A percentile compares a stretch with the other conserved stretches of the same genome.
These are phyloP conservation scores for Polychaeton citri DNA, from an alignment of 2,329 filamentous ascomycete genomes.

Conservation along the genomic window DNA sequence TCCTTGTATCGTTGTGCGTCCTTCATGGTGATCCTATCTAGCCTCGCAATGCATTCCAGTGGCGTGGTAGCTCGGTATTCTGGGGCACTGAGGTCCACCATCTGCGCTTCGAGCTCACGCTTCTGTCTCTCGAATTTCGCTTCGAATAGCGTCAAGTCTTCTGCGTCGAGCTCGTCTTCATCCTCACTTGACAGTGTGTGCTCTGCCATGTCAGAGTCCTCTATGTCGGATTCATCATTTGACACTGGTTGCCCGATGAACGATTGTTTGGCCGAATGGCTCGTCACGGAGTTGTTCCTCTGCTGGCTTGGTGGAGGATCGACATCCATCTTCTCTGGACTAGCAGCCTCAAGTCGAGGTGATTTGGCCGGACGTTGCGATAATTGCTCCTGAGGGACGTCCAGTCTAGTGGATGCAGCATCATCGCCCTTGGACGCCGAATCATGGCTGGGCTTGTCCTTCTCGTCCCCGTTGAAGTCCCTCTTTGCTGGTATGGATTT, in stretches of 20 bases:
- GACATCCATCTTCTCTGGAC: conserved; percentile 14
- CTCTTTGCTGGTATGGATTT: conserved; percentile 29
- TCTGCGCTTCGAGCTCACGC: conserved; percentile 28
- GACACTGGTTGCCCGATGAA: conserved; percentile 17
- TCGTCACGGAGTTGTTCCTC: background rate
- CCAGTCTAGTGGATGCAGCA: background rate
- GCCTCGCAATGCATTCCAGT: conserved; percentile 28
- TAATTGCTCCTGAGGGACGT: background rate
- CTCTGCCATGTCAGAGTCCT: conserved; percentile 9
- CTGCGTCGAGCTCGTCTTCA: conserved; percentile 34
- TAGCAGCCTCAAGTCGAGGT: background rate
- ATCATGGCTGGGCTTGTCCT: conserved; percentile 5
- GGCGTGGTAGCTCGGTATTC: conserved; percentile 30
- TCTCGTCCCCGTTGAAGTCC: conserved; percentile 31
- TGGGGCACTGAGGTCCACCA: conserved; percentile 28
- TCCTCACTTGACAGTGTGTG: conserved; percentile 24
- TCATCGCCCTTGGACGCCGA: background rate
- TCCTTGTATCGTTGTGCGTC: conserved; percentile 16
- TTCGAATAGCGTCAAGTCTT: conserved; percentile 33
- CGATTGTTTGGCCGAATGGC: conserved; percentile 17
- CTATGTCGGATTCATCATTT: conserved; percentile 7
- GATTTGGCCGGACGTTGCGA: background rate
- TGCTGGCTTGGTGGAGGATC: conserved; percentile 7
- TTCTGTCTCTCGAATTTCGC: conserved; percentile 34
- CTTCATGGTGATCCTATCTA: conserved; percentile 24